Evolutionary conservation across 371 early-diverging fungal genomes (phyloP), one percentile per base, ranked within the genome.

Genomic region (Syncephalastrum racemosum): DNA sequence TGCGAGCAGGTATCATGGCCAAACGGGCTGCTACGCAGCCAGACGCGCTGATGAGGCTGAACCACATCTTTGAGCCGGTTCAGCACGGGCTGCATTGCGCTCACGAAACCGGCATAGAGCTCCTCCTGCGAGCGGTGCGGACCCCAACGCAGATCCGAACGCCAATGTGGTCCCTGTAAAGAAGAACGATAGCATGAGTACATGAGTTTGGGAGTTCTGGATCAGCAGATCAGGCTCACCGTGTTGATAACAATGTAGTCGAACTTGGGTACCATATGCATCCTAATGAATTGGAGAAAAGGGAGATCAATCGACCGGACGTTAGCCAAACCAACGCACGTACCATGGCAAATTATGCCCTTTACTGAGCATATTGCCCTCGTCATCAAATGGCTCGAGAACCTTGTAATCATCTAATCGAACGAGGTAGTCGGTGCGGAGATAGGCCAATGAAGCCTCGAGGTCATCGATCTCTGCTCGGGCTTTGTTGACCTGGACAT

Each of bases 91-190:
- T 46, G 46, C 64, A 75, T 71, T 8, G 66, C 68, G 15, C 39
- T 47, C 25, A 42, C 46, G 18, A 60, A 75, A 6, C 63, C 72
- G 18, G 50, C 49, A 41, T 71, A 56, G 13, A 75, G 53, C 41
- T 75, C 76, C 15, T 65, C 60, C 4, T 62, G 56, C 7, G 62
- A 53, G n/a, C 50, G 58, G 23, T 54, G 45, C 18, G 67, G 67
- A 4, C 76, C 76, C 63, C 67, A 75, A 19, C 62, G 54, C 15
- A 64, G n/a, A 41, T 71, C 60, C 13, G 66, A 62, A 55, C 72
- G 76, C 76, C 76, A 75, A 42, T 75, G 76, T 24, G 76, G 66
- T 0, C 70, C 74, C 70, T 73, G 22, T 36, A 13, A 20, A n/a
- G 23, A 2, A 39, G 22, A 10, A 54, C 10, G 31, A 27, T 8